phyloP scores from a whole-genome alignment of 305 asterid genomes.

The Rubia tinctorum region DNA sequence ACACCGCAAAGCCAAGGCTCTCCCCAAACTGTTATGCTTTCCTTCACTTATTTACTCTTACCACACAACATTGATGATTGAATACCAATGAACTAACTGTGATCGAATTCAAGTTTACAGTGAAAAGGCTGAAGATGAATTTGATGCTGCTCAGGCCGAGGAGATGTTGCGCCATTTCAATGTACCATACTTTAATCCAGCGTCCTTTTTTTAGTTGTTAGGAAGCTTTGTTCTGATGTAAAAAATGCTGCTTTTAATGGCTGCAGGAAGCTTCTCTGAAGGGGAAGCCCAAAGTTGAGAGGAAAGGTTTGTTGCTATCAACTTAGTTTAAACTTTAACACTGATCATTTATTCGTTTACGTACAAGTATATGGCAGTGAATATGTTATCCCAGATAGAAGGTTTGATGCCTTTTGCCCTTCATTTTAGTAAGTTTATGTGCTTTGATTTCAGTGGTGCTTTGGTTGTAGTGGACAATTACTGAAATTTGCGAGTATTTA shows the following conservation, averaged over 20 bases:
- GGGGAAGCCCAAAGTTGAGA: conserved; percentile 50
- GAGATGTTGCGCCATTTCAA: conserved; percentile 56
- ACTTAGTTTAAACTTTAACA: background rate
- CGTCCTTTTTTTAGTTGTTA: conserved; percentile 10
- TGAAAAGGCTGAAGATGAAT: conserved; percentile 55
- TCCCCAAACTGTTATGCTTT: conserved; percentile 53
- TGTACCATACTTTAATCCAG: conserved; percentile 31
- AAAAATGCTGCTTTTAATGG: conserved; percentile 2
- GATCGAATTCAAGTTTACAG: conserved; percentile 30
- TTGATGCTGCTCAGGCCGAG: conserved; percentile 58
- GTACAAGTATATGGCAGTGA: background rate
- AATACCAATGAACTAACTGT: background rate
- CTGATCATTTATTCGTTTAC: background rate
- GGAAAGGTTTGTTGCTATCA: conserved; percentile 46
- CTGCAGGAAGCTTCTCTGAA: conserved; percentile 50
- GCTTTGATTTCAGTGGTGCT: background rate
- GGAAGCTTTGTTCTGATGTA: background rate
- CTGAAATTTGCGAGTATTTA: background rate
- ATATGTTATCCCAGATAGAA: background rate
- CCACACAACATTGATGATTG: background rate
- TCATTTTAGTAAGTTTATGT: background rate
- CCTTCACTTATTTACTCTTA: conserved; percentile 9
- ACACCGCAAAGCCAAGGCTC: conserved; percentile 49
- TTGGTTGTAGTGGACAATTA: background rate
- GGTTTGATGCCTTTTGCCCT: background rate